Evolutionary conservation across 2,329 filamentous ascomycete genomes (phyloP), one percentile per base, ranked within the genome.

Genomic region (Neofusicoccum umdonicola): DNA sequence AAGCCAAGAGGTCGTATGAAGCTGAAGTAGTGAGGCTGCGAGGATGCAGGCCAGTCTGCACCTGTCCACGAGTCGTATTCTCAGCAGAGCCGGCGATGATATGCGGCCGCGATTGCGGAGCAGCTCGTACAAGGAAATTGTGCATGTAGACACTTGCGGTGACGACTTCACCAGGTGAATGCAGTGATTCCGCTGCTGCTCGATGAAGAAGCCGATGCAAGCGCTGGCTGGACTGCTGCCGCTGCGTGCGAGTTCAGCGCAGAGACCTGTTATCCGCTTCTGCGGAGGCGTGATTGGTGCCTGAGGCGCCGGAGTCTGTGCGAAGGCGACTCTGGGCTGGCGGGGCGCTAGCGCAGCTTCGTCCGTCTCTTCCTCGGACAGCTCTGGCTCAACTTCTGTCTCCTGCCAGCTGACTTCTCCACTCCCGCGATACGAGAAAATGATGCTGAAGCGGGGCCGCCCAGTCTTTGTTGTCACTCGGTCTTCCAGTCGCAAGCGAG

Each of bases 81-180:
- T 62, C 15, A 39, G 45, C 41, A 39, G 6, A 19, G n/a, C 17
- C 11, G 27, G 41, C n/a, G 57, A 61, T 13, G 57, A 39, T 37
- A 13, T 62, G 35, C 47, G 44, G 45, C 35, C 22, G 19, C 35
- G 17, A 17, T 17, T 41, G 35, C 35, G n/a, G 56, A 47, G 58
- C 35, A 31, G 45, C 35, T 51, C 45, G 58, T 51, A 62, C 35
- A 51, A n/a, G 15, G 57, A 61, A 48, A 48, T 61, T 61, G 42
- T 61, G 7, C 17, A 6, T 9, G 19, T 31, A 3, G 19, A n/a
- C 35, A 9, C 11, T 17, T 4, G n/a, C 44, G 44, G 9, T 8
- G 44, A 22, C 12, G 57, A 39, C 11, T 5, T 47, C 2, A 41
- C 44, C 3, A 50, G 34, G 15, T n/a, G 44, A 12, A 39, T 50